Evolutionary conservation across 495 filamentous ascomycete species (phyloP).

Genomic region (Durotheca rogersii): DNA sequence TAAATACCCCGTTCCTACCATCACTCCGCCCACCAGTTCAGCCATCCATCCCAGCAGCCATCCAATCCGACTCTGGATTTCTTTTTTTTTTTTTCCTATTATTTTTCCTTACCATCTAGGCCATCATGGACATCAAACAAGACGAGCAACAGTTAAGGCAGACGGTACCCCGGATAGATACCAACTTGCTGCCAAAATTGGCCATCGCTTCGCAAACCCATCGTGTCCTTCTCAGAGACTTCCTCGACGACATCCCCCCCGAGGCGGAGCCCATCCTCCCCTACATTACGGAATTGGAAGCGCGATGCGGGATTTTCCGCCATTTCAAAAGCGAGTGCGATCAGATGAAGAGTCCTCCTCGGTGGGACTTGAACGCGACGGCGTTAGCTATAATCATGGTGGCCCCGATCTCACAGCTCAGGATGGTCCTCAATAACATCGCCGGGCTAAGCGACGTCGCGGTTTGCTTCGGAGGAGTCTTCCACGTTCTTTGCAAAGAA

Average conservation of each 20-base stretch:
- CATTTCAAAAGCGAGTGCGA: not conserved
- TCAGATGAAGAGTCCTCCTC: not conserved
- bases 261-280: not conserved
- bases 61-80: too few relatives aligned
- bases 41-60: too few relatives aligned
- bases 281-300: not conserved
- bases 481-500: not conserved
- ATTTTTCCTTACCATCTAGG: not conserved
- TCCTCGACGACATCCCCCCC: not conserved
- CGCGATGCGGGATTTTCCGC: not conserved
- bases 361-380: not conserved
- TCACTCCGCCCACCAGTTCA: not conserved
- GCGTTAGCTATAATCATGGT: not conserved
- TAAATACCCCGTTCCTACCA: not conserved
- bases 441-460: not conserved
- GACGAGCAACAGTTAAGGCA: not conserved
- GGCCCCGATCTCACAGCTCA: not conserved
- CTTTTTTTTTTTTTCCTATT: not conserved
- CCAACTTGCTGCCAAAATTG: not conserved
- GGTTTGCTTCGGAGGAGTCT: not conserved
- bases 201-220: not conserved
- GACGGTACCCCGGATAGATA: not conserved
- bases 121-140: not conserved
- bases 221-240: not conserved
- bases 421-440: not conserved